Evolutionary conservation across 2,329 filamentous ascomycete genomes (phyloP).

Genomic region (Falciphora oryzae): DNA sequence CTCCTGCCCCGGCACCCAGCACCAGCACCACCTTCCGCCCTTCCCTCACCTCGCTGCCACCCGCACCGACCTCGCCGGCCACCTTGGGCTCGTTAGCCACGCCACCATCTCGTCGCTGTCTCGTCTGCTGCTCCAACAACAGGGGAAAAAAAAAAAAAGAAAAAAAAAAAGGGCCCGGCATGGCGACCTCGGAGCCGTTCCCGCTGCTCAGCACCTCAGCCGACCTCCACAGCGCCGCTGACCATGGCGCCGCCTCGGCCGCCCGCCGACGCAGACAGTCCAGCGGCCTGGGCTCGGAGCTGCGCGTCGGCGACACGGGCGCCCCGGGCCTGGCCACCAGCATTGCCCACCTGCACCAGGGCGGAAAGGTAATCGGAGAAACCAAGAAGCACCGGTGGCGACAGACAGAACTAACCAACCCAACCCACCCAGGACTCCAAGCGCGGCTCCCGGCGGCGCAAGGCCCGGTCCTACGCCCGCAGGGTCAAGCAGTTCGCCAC

Average conservation of each 20-base stretch:
- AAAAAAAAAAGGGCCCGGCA: constrained; percentile 17
- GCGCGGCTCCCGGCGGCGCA: constrained; percentile 47
- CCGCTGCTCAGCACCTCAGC: constrained; percentile 46
- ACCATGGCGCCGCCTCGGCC: constrained; percentile 24
- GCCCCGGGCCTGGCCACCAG: constrained; percentile 49
- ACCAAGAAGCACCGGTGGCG: neutral
- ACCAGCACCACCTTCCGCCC: too few species aligned
- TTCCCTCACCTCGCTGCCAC: neutral
- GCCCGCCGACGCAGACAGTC: constrained; percentile 49
- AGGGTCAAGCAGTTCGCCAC: constrained; percentile 45
- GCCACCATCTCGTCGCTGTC: neutral
- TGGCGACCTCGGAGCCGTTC: constrained; percentile 48
- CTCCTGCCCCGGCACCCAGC: too few species aligned
- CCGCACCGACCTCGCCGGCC: neutral
- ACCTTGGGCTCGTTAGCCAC: neutral
- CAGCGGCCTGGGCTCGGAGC: constrained; percentile 46
- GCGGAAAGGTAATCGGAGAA: neutral
- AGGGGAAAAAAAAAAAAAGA: neutral
- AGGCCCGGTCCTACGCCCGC: constrained; percentile 47
- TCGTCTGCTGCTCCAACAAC: neutral
- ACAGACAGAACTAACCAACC: constrained; percentile 6
- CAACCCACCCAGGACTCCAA: constrained; percentile 24
- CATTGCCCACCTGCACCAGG: constrained; percentile 34
- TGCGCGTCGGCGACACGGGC: constrained; percentile 50
- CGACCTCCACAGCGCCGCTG: constrained; percentile 36